Evolutionary conservation across 148 eudicot genomes (phyloP).

Genomic region (Chenopodium album): DNA sequence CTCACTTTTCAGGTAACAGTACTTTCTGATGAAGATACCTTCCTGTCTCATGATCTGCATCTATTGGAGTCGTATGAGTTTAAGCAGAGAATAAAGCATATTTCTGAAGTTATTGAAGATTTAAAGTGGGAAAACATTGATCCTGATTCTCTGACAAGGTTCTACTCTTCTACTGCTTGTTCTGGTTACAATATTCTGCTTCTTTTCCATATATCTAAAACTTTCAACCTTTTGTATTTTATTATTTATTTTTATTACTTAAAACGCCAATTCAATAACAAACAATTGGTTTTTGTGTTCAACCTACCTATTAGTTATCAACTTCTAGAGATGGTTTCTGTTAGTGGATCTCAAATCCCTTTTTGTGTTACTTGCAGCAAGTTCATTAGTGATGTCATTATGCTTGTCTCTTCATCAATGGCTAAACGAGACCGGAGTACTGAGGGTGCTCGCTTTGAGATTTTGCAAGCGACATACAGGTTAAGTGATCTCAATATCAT

Average conservation of each 20-base stretch:
- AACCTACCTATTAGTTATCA: too few relatives aligned
- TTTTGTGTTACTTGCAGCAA: conserved; percentile 52
- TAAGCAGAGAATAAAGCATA: conserved; percentile 81
- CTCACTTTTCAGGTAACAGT: conserved; percentile 49
- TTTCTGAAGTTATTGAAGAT: conserved; percentile 68
- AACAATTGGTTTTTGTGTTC: too few relatives aligned
- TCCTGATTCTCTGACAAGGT: conserved; percentile 94
- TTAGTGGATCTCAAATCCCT: conserved; percentile 5
- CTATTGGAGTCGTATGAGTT: conserved; percentile 85
- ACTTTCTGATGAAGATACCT: conserved; percentile 41
- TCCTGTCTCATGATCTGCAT: conserved; percentile 81
- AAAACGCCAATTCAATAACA: too few relatives aligned
- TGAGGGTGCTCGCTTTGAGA: conserved; percentile 89
- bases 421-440: conserved; percentile 69
- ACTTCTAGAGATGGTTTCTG: neutral
- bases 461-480: conserved; percentile 83
- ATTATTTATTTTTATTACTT: too few relatives aligned
- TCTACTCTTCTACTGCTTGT: conserved; percentile 10
- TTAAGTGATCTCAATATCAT: conserved; percentile 17
- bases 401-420: conserved; percentile 81
- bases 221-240: neutral
- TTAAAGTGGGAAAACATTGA: conserved; percentile 77
- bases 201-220: neutral
- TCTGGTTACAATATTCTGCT: neutral
- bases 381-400: conserved; percentile 77